Percentiles rank a stretch among this genome's conserved stretches.
Conservation (phyloP, 768 basidiomycete genomes). For the Trametes punicea region DNA sequence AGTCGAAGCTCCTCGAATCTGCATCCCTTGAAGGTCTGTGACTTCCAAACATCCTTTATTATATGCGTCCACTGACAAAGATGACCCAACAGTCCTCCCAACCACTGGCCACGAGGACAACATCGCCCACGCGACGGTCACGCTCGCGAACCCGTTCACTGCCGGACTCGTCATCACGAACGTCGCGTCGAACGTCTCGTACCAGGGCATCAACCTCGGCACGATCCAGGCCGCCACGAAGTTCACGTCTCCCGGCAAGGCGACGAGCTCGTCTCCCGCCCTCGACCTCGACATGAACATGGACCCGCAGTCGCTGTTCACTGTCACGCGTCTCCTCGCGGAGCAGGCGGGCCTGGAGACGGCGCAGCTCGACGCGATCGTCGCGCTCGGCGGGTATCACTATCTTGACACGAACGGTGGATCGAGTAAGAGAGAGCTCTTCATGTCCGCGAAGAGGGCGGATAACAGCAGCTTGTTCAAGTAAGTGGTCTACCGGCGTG, state of each 20-base stretch:
- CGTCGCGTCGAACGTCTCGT: constrained; percentile 57
- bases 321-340: constrained; percentile 63
- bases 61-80: background rate
- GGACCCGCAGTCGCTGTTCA: constrained; percentile 66
- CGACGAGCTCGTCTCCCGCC: constrained; percentile 52
- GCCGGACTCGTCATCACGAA: constrained; percentile 53
- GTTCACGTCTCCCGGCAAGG: constrained; percentile 52
- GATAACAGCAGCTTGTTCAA: constrained; percentile 43
- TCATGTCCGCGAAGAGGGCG: constrained; percentile 31
- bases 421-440: constrained; percentile 28
- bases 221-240: constrained; percentile 51
- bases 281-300: constrained; percentile 65
- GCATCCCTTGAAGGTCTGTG: constrained; percentile 41
- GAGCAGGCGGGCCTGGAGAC: constrained; percentile 59
- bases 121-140: constrained; percentile 60
- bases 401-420: constrained; percentile 39
- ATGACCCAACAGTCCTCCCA: constrained; percentile 46
- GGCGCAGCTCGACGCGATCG: constrained; percentile 62
- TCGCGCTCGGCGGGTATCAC: constrained; percentile 61
- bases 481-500: constrained; percentile 33
- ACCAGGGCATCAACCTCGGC: constrained; percentile 60
- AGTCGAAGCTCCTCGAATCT: constrained; percentile 50
- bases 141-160: constrained; percentile 66
- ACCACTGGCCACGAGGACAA: constrained; percentile 63
- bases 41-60: background rate